Evolutionary conservation across 148 eudicot genomes (phyloP), one percentile per base, ranked within the genome.

Genomic region (Dianthus caryophyllus): DNA sequence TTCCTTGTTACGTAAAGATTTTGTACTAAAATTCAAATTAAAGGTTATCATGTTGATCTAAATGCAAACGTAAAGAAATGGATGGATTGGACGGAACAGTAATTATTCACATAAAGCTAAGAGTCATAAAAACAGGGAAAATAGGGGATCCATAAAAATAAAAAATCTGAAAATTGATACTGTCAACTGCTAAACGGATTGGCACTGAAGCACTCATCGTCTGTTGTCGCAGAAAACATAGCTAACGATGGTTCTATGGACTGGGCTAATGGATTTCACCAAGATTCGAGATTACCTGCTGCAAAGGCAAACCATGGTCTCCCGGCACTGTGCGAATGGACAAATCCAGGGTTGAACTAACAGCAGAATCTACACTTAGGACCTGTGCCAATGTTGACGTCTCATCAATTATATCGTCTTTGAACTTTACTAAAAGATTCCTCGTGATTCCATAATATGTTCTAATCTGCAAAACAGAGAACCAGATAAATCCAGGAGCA

Each of bases 301-400:
- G 96, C 80, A 94, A 79, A 70, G 98, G 97, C 50, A 88, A 85
- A 18, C 87, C 96, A 72, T 94, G 98, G 76, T 94, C 97, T 53
- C 98, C 98, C 33, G 98, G 95, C 66, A 94, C 71, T 29, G 64
- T 65, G 56, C 98, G 89, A 73, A 90, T 86, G 27, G 97, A 90
- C 87, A 94, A 76, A 81, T 94, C 98, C 75, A 90, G 70, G 85
- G 73, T 84, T 52, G 98, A 83, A 70, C 90, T 88, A 69, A 94
- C 75, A 20, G 92, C 90, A 56, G 98, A 84, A 46, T 88, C 92
- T 60, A 80, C 79, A 69, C 88, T 85, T 50, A 94, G 85, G 65
- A 88, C 79, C 79, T 90, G 98, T 22, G 98, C 98, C 74, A 94
- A 74, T 64, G 70, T 71, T 48, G 97, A 50, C 18, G 98, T 94